Evolutionary conservation across 2,329 filamentous ascomycete genomes (phyloP), one percentile per base, ranked within the genome.

Genomic region (Trichoderma simmonsii): DNA sequence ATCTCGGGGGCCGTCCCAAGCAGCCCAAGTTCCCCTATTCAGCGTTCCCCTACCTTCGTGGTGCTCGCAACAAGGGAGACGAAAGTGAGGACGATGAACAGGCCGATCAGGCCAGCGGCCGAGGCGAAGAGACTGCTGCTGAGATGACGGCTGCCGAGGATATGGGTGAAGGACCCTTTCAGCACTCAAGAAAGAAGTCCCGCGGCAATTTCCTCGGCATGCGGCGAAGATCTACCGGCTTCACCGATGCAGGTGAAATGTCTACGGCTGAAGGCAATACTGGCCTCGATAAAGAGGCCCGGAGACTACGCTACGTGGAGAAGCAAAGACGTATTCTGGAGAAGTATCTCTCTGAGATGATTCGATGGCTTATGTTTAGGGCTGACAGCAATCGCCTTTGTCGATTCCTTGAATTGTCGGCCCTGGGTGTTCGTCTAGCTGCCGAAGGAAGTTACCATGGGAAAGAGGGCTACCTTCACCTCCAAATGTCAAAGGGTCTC

Each of bases 381-480:
- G 91, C 96, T 7, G 95, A 98, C 81, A 98, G 94, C 82, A 98
- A 98, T 78, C 90, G 96, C 11, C 86, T 99, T 4, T 99, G 96
- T 83, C 96, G 97, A 75, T 99, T 99, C 80, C 85, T 99, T 2
- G 96, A 99, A 80, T 85, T 99, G 9, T 99, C 96, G 24, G 95
- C 97, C 0, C 86, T 99, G 6, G 96, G 96, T 26, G 94, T 99
- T 64, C 91, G 97, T 62, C 88, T 99, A 64, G 96, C 96, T 28
- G 94, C 95, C 0, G 97, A 99, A 81, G 95, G 94, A 32, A 97
- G 95, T 77, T 98, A 98, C 77, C 96, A 99, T 79, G 97, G 96
- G 72, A 99, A 99, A 81, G 97, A 99, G 82, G 97, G 96, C 18
- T 95, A 93, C 79, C 86, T 99, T 75, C 91, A 97, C 76, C 97